Conservation (phyloP, 2,329 filamentous ascomycete genomes). For the Dothistroma septosporum region DNA sequence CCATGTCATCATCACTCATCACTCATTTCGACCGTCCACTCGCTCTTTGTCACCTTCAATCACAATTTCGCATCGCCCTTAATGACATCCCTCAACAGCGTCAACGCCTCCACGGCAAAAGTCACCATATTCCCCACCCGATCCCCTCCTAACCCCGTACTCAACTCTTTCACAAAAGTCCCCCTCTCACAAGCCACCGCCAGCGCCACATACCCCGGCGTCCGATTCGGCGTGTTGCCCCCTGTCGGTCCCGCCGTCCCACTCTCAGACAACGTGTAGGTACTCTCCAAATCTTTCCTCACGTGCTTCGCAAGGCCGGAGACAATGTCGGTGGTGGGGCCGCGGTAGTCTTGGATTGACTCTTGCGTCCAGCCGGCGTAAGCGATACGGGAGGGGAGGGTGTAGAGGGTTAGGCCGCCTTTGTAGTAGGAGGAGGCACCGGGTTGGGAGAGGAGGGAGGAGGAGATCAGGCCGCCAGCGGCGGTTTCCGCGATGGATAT, state of each 20-base stretch:
- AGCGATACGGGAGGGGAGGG: conserved; percentile 53
- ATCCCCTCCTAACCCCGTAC: conserved; percentile 52
- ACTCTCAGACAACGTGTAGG: conserved; percentile 57
- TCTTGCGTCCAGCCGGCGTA: conserved; percentile 60
- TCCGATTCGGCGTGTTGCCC: conserved; percentile 53
- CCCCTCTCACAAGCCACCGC: conserved; percentile 55
- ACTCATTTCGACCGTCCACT: background rate
- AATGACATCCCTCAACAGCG: conserved; percentile 54
- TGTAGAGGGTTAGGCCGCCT: conserved; percentile 61
- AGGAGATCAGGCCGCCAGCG: conserved; percentile 59
- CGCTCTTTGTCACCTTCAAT: background rate
- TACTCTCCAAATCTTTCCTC: conserved; percentile 51
- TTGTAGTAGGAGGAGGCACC: conserved; percentile 58
- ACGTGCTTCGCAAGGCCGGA: conserved; percentile 54
- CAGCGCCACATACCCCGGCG: conserved; percentile 61
- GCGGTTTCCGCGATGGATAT: conserved; percentile 62
- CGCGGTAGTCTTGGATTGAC: conserved; percentile 51
- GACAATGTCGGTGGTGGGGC: conserved; percentile 57
- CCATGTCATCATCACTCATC: background rate
- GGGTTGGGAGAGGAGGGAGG: conserved; percentile 54
- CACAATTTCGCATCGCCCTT: conserved; percentile 37
- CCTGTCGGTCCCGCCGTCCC: conserved; percentile 63
- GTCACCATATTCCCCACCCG: conserved; percentile 59
- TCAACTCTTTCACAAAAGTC: conserved; percentile 51
- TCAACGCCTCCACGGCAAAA: conserved; percentile 58